These are phyloP conservation scores for Cyclaneusma minus DNA, from an alignment of 2,329 filamentous ascomycete genomes.

Conservation along the genomic window DNA sequence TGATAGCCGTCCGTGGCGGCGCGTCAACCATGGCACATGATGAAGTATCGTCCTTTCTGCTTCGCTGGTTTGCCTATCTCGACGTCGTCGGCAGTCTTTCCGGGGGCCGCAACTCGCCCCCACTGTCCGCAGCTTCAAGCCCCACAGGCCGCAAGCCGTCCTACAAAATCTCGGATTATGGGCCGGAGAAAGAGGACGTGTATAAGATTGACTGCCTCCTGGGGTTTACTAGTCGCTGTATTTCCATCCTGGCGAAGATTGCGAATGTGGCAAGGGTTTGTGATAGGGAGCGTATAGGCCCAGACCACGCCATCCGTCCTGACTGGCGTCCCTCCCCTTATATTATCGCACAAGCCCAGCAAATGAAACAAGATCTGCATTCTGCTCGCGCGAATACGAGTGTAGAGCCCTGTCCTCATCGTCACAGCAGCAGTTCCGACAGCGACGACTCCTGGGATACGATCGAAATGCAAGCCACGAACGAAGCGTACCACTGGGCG, in stretches of 20 bases:
- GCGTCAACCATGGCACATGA: conserved; percentile 30
- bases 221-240: conserved; percentile 59
- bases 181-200: conserved; percentile 39
- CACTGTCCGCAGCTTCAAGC: conserved; percentile 2
- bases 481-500: conserved; percentile 68
- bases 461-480: conserved; percentile 53
- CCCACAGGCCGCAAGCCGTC: conserved; percentile 14
- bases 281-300: conserved; percentile 46
- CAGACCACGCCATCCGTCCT: conserved; percentile 29
- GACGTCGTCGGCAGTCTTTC: conserved; percentile 63
- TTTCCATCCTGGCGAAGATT: conserved; percentile 55
- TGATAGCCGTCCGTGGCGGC: conserved; percentile 53
- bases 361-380: conserved; percentile 44
- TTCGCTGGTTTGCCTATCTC: conserved; percentile 72
- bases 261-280: conserved; percentile 56
- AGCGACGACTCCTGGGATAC: conserved; percentile 38
- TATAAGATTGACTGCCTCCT: conserved; percentile 67
- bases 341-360: conserved; percentile 37
- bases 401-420: conserved; percentile 24
- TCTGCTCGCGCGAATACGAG: conserved; percentile 29
- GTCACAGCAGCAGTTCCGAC: conserved; percentile 30
- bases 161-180: conserved; percentile 33
- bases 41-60: conserved; percentile 53
- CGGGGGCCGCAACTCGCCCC: conserved; percentile 31
- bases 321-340: conserved; percentile 43